These are phyloP conservation scores for Pyrenochaeta sp. DNA, from an alignment of 2,329 filamentous ascomycete genomes.

Conservation along the genomic window DNA sequence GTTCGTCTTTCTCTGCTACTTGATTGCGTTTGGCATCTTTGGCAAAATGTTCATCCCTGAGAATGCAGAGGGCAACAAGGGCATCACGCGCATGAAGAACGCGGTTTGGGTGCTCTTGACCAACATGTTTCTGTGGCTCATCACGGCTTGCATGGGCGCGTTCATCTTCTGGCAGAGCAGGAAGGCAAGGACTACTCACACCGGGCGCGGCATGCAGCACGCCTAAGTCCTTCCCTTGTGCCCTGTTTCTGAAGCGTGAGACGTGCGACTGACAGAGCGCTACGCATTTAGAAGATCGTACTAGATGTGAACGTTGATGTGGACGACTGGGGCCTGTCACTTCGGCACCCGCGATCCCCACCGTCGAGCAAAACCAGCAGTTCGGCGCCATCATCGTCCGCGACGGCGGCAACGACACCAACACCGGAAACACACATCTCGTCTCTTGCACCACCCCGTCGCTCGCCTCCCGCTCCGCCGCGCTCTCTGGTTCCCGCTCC, in stretches of 20 bases:
- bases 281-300: conserved; percentile 2
- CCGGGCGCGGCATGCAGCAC: conserved; percentile 27
- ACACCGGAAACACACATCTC: background rate
- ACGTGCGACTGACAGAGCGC: too few relatives aligned
- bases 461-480: background rate
- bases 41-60: conserved; percentile 79
- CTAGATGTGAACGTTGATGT: conserved; percentile 11
- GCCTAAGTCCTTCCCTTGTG: conserved; percentile 21
- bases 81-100: conserved; percentile 79
- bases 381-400: background rate
- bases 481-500: conserved; percentile 3
- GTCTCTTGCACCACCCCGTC: background rate
- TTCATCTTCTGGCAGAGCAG: conserved; percentile 62
- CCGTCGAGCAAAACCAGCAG: too few relatives aligned
- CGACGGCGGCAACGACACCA: background rate
- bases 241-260: too few relatives aligned
- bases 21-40: conserved; percentile 83
- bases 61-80: conserved; percentile 67
- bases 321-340: background rate
- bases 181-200: conserved; percentile 38
- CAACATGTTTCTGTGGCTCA: conserved; percentile 78
- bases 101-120: conserved; percentile 84
- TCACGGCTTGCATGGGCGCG: conserved; percentile 64
- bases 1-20: conserved; percentile 77
- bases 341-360: too few relatives aligned